These are phyloP conservation scores for Labyrinthula sp. DNA, from an alignment of 352 stramenopile genomes.

Conservation along the genomic window DNA sequence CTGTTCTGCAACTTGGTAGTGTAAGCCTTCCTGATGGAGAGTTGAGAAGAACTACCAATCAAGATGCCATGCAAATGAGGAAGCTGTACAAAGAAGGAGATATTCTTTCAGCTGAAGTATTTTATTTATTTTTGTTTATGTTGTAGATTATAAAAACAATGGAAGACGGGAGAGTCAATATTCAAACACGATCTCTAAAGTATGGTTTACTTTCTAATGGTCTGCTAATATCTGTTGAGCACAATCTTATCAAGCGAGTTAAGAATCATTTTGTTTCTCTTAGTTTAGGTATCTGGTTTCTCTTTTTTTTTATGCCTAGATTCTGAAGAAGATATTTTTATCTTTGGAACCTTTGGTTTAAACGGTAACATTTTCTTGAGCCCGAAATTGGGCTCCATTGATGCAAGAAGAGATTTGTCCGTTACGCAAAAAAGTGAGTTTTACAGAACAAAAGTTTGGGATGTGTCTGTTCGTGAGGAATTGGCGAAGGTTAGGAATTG, in stretches of 20 bases:
- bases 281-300: no score
- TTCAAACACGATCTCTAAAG: slow-evolving; percentile 73
- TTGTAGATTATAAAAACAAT: no score
- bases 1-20: slow-evolving; percentile 64
- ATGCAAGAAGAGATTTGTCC: no score
- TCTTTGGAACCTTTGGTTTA: no score
- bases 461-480: no score
- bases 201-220: slow-evolving; percentile 87
- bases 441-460: no score
- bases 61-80: slow-evolving; percentile 88
- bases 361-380: no score
- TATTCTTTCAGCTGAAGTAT: slow-evolving; percentile 69
- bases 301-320: no score
- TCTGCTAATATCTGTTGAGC: slow-evolving; percentile 59
- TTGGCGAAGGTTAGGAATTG: no score
- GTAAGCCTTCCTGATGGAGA: slow-evolving; percentile 79
- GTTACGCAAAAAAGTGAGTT: no score
- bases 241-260: slow-evolving; percentile 64
- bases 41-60: slow-evolving; percentile 79
- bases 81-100: slow-evolving; percentile 78
- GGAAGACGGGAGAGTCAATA: slow-evolving; percentile 65
- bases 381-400: no score
- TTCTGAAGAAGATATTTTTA: no score
- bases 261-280: slow-evolving; percentile 78
- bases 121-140: slow-evolving; percentile 41